Base-by-base conservation (phyloP, 768 basidiomycete genomes). In the Paxillus ammoniavirescens region DNA sequence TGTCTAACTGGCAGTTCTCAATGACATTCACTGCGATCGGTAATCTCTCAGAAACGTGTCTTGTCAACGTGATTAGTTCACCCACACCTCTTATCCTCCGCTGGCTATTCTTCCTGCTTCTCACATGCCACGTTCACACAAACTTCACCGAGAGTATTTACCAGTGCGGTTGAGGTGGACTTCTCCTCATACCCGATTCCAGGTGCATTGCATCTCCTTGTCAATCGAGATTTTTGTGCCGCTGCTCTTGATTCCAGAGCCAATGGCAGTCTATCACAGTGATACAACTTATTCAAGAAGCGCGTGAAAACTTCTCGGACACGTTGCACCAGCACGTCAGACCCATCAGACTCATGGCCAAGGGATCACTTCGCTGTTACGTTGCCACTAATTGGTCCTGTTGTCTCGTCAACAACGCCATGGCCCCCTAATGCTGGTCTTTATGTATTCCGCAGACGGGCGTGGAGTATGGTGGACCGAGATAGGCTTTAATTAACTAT, bases 371-470 rank as follows among this genome's bases (percentile, higher is more conserved):
- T 65, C 63, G 56, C 61, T 59, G 59, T 69, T 71, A 69, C 68
- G 68, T 71, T 64, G 63, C 45, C 61, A 58, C 69, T 43, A 33
- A 47, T 58, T 60, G 51, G 52, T 58, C 42, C 51, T 38, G 41
- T 59, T 48, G 50, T 63, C 36, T 55, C 59, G 55, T 57, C 62
- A 50, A 67, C 44, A 56, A 56, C 46, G 57, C 65, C 56, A 60
- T 70, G 60, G 63, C 51, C 62, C 62, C 65, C 69, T 68, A 65
- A 61, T 61, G 57, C 60, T 66, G 57, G 67, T 58, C 67, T 53
- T 69, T 69, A 71, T 69, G 67, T 68, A 71, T 60, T 69, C 66
- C 66, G 66, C 66, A 67, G 66, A 69, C 57, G 56, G 48, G 66
- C 62, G 64, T 71, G 69, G 67, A 69, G 67, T 67, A 42, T 61